phyloP scores from a whole-genome alignment of 2,329 filamentous ascomycete species.

The Colletotrichum lupini region DNA sequence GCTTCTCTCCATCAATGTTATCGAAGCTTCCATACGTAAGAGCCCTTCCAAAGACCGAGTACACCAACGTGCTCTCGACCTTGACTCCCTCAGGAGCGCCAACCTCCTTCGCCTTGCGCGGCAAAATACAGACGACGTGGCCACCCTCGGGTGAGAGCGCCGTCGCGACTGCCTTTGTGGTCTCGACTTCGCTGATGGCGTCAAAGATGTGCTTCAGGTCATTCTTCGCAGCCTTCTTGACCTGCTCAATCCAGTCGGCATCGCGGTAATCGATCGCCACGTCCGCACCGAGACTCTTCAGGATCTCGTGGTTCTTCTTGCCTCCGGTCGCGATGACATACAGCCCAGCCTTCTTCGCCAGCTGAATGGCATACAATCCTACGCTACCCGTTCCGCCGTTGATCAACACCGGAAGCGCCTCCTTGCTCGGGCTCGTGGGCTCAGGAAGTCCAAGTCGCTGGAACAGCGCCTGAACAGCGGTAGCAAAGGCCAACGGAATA shows the following conservation, averaged over 20 bases:
- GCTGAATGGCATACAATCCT: constrained; percentile 32
- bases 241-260: constrained; percentile 26
- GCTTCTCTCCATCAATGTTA: constrained; percentile 16
- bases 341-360: constrained; percentile 27
- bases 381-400: constrained; percentile 42
- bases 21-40: constrained; percentile 15
- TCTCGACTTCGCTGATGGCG: constrained; percentile 45
- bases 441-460: constrained; percentile 24
- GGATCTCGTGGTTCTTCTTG: constrained; percentile 49
- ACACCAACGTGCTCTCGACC: constrained; percentile 30
- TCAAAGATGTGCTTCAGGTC: constrained; percentile 40
- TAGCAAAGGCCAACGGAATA: constrained; percentile 25
- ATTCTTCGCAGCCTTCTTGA: constrained; percentile 37
- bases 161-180: constrained; percentile 42
- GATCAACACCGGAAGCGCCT: constrained; percentile 38
- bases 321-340: constrained; percentile 27
- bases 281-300: constrained; percentile 57
- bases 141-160: constrained; percentile 41
- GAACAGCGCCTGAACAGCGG: constrained; percentile 28
- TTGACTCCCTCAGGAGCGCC: constrained; percentile 23
- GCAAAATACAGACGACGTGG: constrained; percentile 43
- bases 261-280: constrained; percentile 57
- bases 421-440: neutral
- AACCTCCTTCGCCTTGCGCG: constrained; percentile 30
- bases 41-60: constrained; percentile 23